Evolutionary conservation across 345 rosid genomes (phyloP).

Genomic region (Aquilaria sinensis): DNA sequence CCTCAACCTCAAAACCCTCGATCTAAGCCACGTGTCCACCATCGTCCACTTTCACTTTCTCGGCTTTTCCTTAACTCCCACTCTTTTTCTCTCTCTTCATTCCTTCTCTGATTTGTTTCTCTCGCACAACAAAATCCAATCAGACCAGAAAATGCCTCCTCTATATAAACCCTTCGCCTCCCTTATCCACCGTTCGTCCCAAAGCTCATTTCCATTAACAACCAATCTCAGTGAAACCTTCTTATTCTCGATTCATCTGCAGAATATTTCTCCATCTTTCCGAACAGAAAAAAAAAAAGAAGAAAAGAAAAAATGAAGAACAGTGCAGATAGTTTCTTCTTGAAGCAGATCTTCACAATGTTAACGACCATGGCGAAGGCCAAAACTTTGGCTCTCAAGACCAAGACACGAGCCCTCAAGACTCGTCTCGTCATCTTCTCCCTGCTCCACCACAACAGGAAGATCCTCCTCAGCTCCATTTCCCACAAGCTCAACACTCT

Average conservation of each 20-base stretch:
- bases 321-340: constrained; percentile 27
- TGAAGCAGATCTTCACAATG: constrained; percentile 36
- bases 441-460: constrained; percentile 46
- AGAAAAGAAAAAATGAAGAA: constrained; percentile 23
- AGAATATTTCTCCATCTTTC: not conserved
- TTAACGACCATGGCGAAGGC: constrained; percentile 29
- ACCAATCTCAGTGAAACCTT: not conserved
- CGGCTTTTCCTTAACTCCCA: constrained; percentile 8
- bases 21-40: constrained; percentile 13
- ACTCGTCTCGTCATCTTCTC: constrained; percentile 59
- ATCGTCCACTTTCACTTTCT: not conserved
- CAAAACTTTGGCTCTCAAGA: constrained; percentile 49
- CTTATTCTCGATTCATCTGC: not conserved
- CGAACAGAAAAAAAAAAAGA: not conserved
- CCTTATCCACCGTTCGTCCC: constrained; percentile 10
- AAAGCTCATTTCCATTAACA: not conserved
- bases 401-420: constrained; percentile 50
- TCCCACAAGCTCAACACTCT: constrained; percentile 47
- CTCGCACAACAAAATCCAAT: not conserved
- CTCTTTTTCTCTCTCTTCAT: constrained; percentile 5
- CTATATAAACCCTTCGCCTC: constrained; percentile 7
- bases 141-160: not conserved
- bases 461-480: constrained; percentile 35
- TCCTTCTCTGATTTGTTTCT: constrained; percentile 16
- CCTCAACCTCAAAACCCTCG: not conserved